Evolutionary conservation across 192 early-diverging fungal species (phyloP).

Genomic region (Piromyces finnis): DNA sequence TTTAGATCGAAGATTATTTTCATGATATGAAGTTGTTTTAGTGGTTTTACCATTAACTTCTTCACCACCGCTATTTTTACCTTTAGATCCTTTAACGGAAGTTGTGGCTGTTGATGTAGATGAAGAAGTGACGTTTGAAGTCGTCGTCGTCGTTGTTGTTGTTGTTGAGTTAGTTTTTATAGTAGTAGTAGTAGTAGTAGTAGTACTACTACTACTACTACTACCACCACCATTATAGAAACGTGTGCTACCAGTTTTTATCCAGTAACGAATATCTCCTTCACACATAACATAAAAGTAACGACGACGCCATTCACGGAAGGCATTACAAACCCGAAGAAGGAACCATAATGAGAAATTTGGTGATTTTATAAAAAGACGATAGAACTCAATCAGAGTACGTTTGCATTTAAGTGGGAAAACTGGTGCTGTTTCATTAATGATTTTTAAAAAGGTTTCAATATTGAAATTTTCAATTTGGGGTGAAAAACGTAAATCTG

Average conservation of each 20-base stretch:
- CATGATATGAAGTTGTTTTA: too few relatives aligned
- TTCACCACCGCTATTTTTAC: too few relatives aligned
- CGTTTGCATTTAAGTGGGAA: constrained; percentile 28
- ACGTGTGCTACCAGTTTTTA: neutral
- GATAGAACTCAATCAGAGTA: constrained; percentile 63
- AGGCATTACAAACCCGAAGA: constrained; percentile 53
- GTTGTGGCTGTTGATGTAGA: too few relatives aligned
- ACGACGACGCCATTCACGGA: constrained; percentile 56
- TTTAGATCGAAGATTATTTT: neutral
- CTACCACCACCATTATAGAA: neutral
- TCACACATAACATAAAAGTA: constrained; percentile 55
- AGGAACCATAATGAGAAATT: constrained; percentile 96
- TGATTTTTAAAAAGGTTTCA: constrained; percentile 49
- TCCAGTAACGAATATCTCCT: constrained; percentile 31
- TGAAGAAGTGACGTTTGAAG: too few relatives aligned
- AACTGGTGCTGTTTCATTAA: constrained; percentile 28
- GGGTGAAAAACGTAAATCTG: constrained; percentile 20
- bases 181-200: too few relatives aligned
- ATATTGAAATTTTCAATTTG: constrained; percentile 60
- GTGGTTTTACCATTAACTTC: too few relatives aligned
- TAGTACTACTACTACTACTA: neutral
- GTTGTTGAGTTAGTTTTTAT: neutral
- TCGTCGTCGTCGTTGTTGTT: too few relatives aligned
- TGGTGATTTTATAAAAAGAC: constrained; percentile 73
- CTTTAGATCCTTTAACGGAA: too few relatives aligned